These are phyloP conservation scores for Geotrichum aggregatum DNA, from an alignment of 1,139 yeast species.

Conservation along the genomic window DNA sequence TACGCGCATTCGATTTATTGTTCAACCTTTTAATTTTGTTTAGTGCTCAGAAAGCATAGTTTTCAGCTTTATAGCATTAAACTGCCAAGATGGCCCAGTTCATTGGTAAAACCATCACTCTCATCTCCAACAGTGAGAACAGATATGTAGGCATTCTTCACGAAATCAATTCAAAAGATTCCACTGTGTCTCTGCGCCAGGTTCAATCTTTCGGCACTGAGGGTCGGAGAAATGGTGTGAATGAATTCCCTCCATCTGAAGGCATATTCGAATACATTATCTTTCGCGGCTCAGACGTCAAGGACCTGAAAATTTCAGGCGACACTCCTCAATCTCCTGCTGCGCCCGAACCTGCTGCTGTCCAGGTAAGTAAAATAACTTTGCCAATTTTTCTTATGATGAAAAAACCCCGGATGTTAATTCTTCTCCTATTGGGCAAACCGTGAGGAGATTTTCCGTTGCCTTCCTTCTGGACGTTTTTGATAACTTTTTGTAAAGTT, in stretches of 20 bases:
- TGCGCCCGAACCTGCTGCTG: conserved; percentile 39
- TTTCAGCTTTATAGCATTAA: background rate
- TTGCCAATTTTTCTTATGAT: conserved; percentile 6
- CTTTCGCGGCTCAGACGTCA: conserved; percentile 89
- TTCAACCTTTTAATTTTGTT: background rate
- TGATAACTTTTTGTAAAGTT: background rate
- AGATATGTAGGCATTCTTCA: conserved; percentile 84
- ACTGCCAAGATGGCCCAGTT: conserved; percentile 63
- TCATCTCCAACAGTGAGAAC: conserved; percentile 82
- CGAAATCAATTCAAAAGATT: conserved; percentile 82
- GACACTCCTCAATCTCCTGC: conserved; percentile 43
- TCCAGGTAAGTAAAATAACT: conserved; percentile 33
- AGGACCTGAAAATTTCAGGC: conserved; percentile 81
- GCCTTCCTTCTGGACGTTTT: conserved; percentile 20
- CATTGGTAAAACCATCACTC: conserved; percentile 87
- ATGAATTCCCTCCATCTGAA: conserved; percentile 70
- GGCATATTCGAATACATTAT: conserved; percentile 77
- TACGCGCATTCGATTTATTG: background rate
- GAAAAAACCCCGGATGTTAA: conserved; percentile 21
- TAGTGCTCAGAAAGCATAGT: background rate
- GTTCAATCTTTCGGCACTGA: conserved; percentile 92
- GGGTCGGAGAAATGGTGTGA: conserved; percentile 70
- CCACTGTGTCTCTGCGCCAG: conserved; percentile 78
- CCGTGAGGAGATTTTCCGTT: conserved; percentile 21
- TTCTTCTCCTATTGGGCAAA: conserved; percentile 17